Evolutionary conservation across 2,329 filamentous ascomycete species (phyloP).

Genomic region (Cytospora chrysosperma): DNA sequence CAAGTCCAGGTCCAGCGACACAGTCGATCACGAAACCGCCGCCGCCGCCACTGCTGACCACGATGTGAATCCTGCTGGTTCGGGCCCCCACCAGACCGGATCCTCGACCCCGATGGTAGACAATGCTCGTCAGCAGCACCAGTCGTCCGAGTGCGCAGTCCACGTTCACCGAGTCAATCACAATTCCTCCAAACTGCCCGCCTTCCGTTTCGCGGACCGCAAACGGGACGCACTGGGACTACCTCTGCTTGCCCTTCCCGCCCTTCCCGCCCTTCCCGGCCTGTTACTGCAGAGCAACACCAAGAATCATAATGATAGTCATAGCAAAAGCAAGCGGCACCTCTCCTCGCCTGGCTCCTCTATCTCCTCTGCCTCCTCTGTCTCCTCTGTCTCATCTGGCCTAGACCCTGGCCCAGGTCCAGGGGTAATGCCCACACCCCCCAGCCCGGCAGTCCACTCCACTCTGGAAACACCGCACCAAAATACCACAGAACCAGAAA

Average conservation of each 20-base stretch:
- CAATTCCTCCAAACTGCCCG: constrained; percentile 55
- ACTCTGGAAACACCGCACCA: constrained; percentile 10
- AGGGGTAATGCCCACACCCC: neutral
- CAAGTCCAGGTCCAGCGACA: constrained; percentile 7
- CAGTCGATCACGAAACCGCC: constrained; percentile 15
- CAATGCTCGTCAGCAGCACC: neutral
- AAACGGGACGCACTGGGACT: constrained; percentile 22
- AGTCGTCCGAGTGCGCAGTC: constrained; percentile 6
- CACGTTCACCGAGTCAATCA: constrained; percentile 53
- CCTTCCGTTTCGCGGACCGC: constrained; percentile 52
- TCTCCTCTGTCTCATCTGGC: neutral
- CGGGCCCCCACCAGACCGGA: neutral
- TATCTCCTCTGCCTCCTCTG: no score
- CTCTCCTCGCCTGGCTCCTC: constrained; percentile 13
- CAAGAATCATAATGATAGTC: constrained; percentile 19
- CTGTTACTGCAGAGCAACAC: constrained; percentile 26
- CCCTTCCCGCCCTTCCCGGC: constrained; percentile 5
- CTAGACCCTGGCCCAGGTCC: neutral
- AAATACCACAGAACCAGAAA: constrained; percentile 8
- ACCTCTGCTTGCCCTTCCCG: constrained; percentile 21
- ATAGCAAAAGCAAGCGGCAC: constrained; percentile 22
- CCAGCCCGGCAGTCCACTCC: neutral
- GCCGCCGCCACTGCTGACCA: constrained; percentile 8
- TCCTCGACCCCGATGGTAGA: neutral
- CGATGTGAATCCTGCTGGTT: constrained; percentile 1